These are phyloP conservation scores for Backusella liffmaniae DNA, from an alignment of 192 early-diverging fungal genomes.

Conservation along the genomic window DNA sequence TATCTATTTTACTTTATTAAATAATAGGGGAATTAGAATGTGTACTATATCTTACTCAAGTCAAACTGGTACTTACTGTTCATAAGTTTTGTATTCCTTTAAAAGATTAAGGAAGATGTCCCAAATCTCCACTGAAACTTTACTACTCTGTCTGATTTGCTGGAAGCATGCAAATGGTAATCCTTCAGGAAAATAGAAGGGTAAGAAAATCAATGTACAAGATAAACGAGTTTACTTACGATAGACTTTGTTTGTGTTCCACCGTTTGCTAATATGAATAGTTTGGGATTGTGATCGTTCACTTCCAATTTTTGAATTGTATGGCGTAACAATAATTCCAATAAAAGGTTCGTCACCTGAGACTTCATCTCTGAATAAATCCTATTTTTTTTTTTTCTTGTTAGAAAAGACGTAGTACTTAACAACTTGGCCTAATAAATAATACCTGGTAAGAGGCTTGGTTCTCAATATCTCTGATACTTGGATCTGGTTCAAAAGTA, in stretches of 20 bases:
- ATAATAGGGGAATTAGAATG: neutral
- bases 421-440: neutral
- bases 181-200: conserved; percentile 30
- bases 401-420: neutral
- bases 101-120: conserved; percentile 55
- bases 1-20: conserved; percentile 48
- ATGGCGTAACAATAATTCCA: conserved; percentile 85
- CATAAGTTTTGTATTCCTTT: conserved; percentile 56
- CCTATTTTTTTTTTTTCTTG: conserved; percentile 12
- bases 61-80: conserved; percentile 43
- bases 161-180: conserved; percentile 53
- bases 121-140: conserved; percentile 49
- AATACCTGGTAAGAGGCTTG: conserved; percentile 82
- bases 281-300: conserved; percentile 58
- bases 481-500: conserved; percentile 86
- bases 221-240: conserved; percentile 38
- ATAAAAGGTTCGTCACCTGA: conserved; percentile 87
- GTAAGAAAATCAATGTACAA: neutral
- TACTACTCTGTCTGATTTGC: conserved; percentile 42
- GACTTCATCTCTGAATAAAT: conserved; percentile 63
- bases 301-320: conserved; percentile 52
- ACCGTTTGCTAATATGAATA: conserved; percentile 54
- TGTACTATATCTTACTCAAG: neutral
- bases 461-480: conserved; percentile 87
- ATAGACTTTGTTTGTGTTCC: conserved; percentile 49